Base-by-base conservation (phyloP, 2,329 filamentous ascomycete genomes). In the Blastomyces parvus region DNA sequence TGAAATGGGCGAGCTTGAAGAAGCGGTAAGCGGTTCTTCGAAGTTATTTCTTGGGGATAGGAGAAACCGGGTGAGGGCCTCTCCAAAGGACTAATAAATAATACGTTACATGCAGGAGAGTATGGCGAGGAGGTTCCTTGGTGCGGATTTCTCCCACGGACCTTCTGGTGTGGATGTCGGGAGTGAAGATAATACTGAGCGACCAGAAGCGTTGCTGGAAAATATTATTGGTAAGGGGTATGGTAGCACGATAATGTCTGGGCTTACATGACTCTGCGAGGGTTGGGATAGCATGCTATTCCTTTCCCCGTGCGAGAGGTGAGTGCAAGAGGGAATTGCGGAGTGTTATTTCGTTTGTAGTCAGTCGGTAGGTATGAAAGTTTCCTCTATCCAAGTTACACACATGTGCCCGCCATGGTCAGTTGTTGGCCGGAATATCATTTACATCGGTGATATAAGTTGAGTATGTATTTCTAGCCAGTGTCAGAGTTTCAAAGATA, bases 1-100 rank as follows among this genome's bases (percentile, higher is more conserved):
- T 3, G 90, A 96, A 69, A 80, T 81, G 61, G 74, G 77, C n/a
- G 83, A 84, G 46, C 79, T 97, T n/a, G 81, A 86, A 68, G 78
- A 83, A 66, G 90, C 91, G 30, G 85, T 84, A 74, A 69, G 78
- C 71, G 53, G 14, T 27, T 19, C n/a, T 7, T 14, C 25, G n/a
- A n/a, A 40, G 9, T 17, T n/a, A 8, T 13, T 25, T 59, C 14
- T 27, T 44, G n/a, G 4, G 25, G 52, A 0, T 25, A 48, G 22
- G 46, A 38, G 36, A 38, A 38, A 38, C 36, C 13, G 36, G 9
- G 9, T 11, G 36, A 38, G n/a, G 6, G n/a, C 22, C 4, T 25
- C 40, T 13, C 14, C 9, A 36, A 33, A 30, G n/a, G 40, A 60
- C 57, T 63, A 65, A 55, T 52, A 2, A 65, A 55, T 52, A 2